phyloP scores from a whole-genome alignment of 495 filamentous ascomycete genomes.

The Amniculicola lignicola region DNA sequence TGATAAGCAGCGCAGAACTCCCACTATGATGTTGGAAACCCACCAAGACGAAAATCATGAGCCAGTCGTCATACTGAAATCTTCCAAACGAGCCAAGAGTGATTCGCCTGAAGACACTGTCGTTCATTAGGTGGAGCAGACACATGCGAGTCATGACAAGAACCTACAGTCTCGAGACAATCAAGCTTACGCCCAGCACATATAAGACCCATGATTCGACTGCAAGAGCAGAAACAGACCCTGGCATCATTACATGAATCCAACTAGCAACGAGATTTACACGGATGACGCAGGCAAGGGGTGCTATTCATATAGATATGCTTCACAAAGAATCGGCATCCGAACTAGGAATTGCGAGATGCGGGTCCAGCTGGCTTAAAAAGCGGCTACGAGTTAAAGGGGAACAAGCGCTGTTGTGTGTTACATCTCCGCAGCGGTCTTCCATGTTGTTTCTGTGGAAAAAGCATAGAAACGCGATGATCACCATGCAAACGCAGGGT shows the following conservation, averaged over 20 bases:
- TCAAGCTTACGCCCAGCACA: slow-evolving; percentile 42
- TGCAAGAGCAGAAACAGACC: slow-evolving; percentile 1
- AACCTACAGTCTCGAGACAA: slow-evolving; percentile 40
- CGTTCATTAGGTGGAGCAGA: not conserved
- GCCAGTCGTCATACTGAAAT: slow-evolving; percentile 58
- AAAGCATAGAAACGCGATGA: slow-evolving; percentile 3
- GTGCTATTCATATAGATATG: no score
- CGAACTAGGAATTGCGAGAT: no score
- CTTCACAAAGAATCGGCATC: no score
- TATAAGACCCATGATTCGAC: slow-evolving; percentile 54
- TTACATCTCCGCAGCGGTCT: not conserved
- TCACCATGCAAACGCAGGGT: not conserved
- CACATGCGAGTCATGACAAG: not conserved
- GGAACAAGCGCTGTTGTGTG: not conserved
- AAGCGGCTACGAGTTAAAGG: no score
- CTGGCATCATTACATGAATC: slow-evolving; percentile 6
- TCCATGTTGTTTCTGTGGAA: no score
- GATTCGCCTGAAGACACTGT: slow-evolving; percentile 37
- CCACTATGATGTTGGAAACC: not conserved
- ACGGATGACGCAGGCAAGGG: no score
- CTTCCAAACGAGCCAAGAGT: slow-evolving; percentile 47
- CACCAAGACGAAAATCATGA: slow-evolving; percentile 55
- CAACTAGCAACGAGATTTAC: no score
- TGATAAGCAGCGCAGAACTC: not conserved
- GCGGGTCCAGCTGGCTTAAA: no score